Base-by-base conservation (phyloP, 2,329 filamentous ascomycete species). In the Ophiostoma perfectum region DNA sequence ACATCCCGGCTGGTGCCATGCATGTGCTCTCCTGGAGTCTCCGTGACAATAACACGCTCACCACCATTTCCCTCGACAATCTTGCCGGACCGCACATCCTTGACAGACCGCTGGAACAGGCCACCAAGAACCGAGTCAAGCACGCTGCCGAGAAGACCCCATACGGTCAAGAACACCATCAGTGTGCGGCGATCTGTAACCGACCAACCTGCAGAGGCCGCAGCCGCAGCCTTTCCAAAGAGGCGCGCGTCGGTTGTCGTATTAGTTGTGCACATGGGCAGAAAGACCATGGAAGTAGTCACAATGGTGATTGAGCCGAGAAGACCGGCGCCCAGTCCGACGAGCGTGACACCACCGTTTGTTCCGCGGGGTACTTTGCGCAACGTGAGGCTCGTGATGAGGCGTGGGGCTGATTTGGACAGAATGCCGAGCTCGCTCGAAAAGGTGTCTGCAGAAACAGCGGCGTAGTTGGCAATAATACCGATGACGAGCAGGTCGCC, bases 381-480 rank as follows among this genome's bases (percentile, higher is more conserved):
- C 74, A 95, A 83, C 4, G 80, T 87, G 16, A 84, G 87, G 14
- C 91, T 93, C 4, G 92, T 97, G 76, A 99, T 94, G 49, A 99
- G 86, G 47, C 93, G 88, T 8, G 95, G 95, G 62, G 86, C 81
- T 38, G 84, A 84, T 70, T 83, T 86, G 6, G 93, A 90, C 12
- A 99, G 83, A 68, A 99, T 99, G 14, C 95, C 95, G 27, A 99
- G 87, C 80, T 99, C 95, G 11, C 93, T 97, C 69, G 91, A 93
- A 77, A 97, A 95, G 0, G 95, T 99, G 77, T 99, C 95, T 65
- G 94, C 92, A 27, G 92, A 88, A 9, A 96, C 93, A 65, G 92
- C 91, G 39, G 93, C 94, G 75, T 99, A 99, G 80, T 97, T 94
- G 58, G 87, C 86, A 72, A 90, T 85, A 72, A 90, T 88, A 12